These are phyloP conservation scores for Choiromyces venosus DNA, from an alignment of 495 filamentous ascomycete genomes.

Conservation along the genomic window DNA sequence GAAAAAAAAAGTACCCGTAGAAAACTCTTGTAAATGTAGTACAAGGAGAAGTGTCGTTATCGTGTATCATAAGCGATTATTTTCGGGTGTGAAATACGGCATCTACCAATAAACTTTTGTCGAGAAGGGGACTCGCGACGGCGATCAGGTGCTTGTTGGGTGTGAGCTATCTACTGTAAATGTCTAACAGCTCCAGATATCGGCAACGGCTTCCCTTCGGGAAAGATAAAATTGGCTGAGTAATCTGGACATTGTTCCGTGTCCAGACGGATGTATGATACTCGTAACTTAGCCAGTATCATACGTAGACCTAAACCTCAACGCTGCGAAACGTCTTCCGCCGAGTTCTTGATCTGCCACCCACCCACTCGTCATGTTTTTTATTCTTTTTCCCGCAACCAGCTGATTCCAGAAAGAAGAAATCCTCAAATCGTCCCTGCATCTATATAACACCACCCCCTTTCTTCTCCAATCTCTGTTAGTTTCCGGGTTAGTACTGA, in stretches of 20 bases:
- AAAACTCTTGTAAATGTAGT: too few species aligned
- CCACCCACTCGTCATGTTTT: background rate
- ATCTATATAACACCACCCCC: background rate
- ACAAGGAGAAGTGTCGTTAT: background rate
- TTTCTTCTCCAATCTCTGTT: background rate
- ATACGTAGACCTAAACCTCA: too few species aligned
- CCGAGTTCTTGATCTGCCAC: background rate
- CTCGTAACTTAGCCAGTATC: background rate
- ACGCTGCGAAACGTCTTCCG: background rate
- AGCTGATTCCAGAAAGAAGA: background rate
- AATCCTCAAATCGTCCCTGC: background rate
- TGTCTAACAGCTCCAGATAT: background rate
- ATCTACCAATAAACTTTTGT: background rate
- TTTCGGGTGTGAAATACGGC: background rate
- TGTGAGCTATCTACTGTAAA: background rate
- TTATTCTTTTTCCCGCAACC: background rate
- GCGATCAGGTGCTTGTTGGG: background rate
- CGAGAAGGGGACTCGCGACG: background rate
- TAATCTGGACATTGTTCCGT: conserved; percentile 1
- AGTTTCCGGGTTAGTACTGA: background rate
- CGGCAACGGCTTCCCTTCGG: conserved; percentile 1
- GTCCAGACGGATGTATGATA: background rate
- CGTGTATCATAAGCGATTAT: background rate
- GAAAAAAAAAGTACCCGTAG: background rate
- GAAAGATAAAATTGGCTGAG: background rate